These are phyloP conservation scores for Ceratobasidium sp. DNA, from an alignment of 1,284 basidiomycete genomes.

Conservation along the genomic window DNA sequence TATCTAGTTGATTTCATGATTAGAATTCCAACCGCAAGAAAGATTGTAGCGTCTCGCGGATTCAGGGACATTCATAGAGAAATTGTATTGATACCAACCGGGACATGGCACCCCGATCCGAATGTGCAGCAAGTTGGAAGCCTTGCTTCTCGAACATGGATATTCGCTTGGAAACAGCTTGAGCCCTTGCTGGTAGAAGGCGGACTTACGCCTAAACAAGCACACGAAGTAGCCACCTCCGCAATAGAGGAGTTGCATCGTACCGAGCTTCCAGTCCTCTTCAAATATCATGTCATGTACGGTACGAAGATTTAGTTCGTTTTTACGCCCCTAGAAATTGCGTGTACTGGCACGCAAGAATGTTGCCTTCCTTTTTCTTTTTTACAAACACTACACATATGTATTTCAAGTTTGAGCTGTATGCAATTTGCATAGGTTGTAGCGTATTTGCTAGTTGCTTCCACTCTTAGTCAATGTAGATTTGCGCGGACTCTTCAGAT, in stretches of 20 bases:
- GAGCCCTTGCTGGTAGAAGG: not conserved
- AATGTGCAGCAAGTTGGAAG: not conserved
- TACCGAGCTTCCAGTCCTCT: not conserved
- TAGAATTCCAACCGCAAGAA: not conserved
- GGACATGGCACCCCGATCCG: slow-evolving; percentile 5
- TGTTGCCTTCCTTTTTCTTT: too few species aligned
- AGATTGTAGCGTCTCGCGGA: not conserved
- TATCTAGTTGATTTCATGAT: too few species aligned
- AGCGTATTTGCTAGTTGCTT: too few species aligned
- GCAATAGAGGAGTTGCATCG: not conserved
- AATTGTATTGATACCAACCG: not conserved
- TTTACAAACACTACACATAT: too few species aligned
- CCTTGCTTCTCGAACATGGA: not conserved
- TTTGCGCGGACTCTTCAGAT: too few species aligned
- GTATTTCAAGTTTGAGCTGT: too few species aligned
- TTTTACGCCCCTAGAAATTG: too few species aligned
- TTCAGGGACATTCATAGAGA: not conserved
- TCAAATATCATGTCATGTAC: slow-evolving; percentile 8
- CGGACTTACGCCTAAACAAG: not conserved
- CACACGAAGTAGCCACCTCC: not conserved
- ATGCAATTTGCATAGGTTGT: too few species aligned
- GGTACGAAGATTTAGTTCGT: slow-evolving; percentile 4
- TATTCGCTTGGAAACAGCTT: not conserved
- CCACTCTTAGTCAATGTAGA: too few species aligned
- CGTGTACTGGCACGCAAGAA: too few species aligned